These are phyloP conservation scores for Eutypella sp. DNA, from an alignment of 2,329 filamentous ascomycete species.

Conservation along the genomic window DNA sequence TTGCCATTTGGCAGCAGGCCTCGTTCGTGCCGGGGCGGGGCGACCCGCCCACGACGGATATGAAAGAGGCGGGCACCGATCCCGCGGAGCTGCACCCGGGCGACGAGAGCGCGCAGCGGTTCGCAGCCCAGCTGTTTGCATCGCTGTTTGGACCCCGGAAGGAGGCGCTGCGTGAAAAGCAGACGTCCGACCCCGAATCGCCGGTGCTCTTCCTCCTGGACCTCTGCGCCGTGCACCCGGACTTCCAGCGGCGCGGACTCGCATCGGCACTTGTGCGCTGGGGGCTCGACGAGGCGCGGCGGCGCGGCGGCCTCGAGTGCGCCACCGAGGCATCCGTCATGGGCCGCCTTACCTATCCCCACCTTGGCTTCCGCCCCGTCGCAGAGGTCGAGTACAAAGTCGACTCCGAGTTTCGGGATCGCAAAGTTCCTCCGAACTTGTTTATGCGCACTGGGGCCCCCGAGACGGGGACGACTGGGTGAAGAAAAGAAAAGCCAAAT, in stretches of 20 bases:
- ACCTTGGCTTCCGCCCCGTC: constrained; percentile 39
- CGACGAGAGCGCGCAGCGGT: constrained; percentile 40
- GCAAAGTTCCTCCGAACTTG: constrained; percentile 36
- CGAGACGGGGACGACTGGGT: not conserved
- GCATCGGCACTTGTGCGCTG: constrained; percentile 41
- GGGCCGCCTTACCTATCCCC: constrained; percentile 42
- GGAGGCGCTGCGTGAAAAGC: constrained; percentile 36
- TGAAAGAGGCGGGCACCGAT: constrained; percentile 22
- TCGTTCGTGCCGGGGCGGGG: constrained; percentile 46
- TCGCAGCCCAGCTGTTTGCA: constrained; percentile 36
- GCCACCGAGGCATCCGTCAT: constrained; percentile 43
- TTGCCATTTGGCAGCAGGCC: constrained; percentile 51
- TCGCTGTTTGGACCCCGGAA: constrained; percentile 40
- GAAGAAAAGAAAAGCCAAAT: not conserved
- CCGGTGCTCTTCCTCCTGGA: constrained; percentile 47
- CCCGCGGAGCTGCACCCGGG: constrained; percentile 36
- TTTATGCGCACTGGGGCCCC: constrained; percentile 40
- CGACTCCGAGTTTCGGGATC: constrained; percentile 36
- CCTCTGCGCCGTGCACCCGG: constrained; percentile 47
- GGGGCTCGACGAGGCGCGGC: constrained; percentile 39
- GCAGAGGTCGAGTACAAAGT: constrained; percentile 34
- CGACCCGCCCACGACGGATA: constrained; percentile 30
- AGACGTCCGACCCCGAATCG: constrained; percentile 22
- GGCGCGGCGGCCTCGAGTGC: constrained; percentile 36
- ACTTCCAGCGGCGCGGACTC: constrained; percentile 46